phyloP scores from a whole-genome alignment of 768 basidiomycete species.

The Gloeopeniophorella convolvens region DNA sequence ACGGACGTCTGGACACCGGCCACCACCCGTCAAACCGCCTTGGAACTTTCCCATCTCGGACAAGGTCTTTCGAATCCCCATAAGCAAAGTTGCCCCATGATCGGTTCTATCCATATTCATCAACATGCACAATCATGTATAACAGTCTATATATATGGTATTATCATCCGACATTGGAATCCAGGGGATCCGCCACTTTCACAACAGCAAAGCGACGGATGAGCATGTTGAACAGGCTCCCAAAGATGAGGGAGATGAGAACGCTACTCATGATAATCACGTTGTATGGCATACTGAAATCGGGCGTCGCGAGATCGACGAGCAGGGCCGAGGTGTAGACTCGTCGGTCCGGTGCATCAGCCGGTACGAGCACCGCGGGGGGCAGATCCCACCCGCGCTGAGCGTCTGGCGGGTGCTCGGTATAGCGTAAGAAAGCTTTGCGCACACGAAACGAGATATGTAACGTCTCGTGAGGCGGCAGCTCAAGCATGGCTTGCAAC shows the following conservation, averaged over 20 bases:
- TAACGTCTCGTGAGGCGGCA: constrained; percentile 66
- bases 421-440: constrained; percentile 86
- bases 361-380: constrained; percentile 67
- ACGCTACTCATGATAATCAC: constrained; percentile 96
- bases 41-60: too few relatives aligned
- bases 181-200: too few relatives aligned
- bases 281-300: constrained; percentile 99
- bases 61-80: too few relatives aligned
- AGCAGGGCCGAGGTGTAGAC: constrained; percentile 81
- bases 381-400: constrained; percentile 93
- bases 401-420: constrained; percentile 94
- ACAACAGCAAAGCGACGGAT: constrained; percentile 73
- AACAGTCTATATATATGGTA: not conserved
- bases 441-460: constrained; percentile 65
- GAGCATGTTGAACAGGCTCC: constrained; percentile 82
- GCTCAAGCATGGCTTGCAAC: constrained; percentile 58
- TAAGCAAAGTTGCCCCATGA: too few relatives aligned
- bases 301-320: constrained; percentile 93
- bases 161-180: not conserved
- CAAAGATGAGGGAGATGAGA: constrained; percentile 88
- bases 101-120: too few relatives aligned
- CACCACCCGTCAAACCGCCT: too few relatives aligned
- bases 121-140: too few relatives aligned
- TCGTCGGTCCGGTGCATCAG: constrained; percentile 26
- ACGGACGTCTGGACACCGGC: too few relatives aligned